Conservation (phyloP, 2,329 filamentous ascomycete species). For the Trichoderma afroharzianum region DNA sequence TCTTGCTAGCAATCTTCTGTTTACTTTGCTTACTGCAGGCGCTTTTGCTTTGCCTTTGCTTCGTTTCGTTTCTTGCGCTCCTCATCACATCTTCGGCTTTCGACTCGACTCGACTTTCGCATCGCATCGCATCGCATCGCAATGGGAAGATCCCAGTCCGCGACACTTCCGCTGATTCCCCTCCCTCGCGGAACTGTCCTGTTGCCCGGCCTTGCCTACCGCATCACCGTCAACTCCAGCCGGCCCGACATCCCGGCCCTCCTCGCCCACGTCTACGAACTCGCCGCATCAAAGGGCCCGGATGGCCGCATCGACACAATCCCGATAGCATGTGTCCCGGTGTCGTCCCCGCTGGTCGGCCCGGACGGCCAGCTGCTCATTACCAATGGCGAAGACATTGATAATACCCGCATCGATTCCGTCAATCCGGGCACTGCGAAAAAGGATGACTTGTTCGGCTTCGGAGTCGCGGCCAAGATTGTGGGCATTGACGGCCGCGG, state of each 20-base stretch:
- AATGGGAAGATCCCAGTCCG: conserved; percentile 41
- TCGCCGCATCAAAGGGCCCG: conserved; percentile 64
- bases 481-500: conserved; percentile 72
- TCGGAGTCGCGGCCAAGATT: conserved; percentile 78
- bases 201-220: conserved; percentile 78
- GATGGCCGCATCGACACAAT: conserved; percentile 63
- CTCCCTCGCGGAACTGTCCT: conserved; percentile 77
- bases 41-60: not conserved
- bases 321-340: conserved; percentile 81
- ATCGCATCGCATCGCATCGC: conserved; percentile 20
- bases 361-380: conserved; percentile 73
- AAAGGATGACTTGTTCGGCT: conserved; percentile 74
- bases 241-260: conserved; percentile 86
- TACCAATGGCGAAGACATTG: conserved; percentile 56
- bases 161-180: conserved; percentile 71
- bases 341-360: conserved; percentile 71
- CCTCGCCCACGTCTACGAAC: conserved; percentile 79
- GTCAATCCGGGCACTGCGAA: conserved; percentile 57
- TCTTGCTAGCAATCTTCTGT: not conserved
- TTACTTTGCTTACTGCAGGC: not conserved
- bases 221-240: conserved; percentile 73
- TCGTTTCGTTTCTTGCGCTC: not conserved
- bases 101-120: not conserved
- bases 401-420: conserved; percentile 40
- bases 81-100: not conserved